Conservation (phyloP, 2,329 filamentous ascomycete genomes). For the Magnaporthiopsis incrustans region DNA sequence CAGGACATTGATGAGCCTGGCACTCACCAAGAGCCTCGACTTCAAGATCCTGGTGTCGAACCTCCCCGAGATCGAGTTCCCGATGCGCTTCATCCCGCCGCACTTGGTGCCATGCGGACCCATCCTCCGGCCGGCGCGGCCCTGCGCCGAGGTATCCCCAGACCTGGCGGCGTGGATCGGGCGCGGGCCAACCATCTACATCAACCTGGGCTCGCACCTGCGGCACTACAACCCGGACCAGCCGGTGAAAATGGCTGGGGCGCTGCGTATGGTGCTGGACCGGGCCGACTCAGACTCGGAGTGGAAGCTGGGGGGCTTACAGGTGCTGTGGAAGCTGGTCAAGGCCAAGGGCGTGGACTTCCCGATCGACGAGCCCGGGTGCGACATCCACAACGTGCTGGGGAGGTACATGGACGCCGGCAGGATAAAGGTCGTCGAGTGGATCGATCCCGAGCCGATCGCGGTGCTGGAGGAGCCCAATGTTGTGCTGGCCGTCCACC, state of each 20-base stretch:
- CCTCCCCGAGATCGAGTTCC: conserved; percentile 23
- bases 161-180: conserved; percentile 35
- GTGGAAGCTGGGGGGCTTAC: conserved; percentile 26
- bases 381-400: conserved; percentile 16
- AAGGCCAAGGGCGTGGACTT: conserved; percentile 2
- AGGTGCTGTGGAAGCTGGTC: conserved; percentile 31
- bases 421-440: conserved; percentile 28
- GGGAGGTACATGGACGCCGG: conserved; percentile 19
- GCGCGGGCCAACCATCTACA: conserved; percentile 33
- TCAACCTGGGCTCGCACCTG: conserved; percentile 38
- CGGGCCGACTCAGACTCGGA: conserved; percentile 13
- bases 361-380: conserved; percentile 2
- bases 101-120: conserved; percentile 38
- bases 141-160: conserved; percentile 28
- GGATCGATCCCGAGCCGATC: conserved; percentile 30
- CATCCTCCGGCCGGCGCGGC: conserved; percentile 30
- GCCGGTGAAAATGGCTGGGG: conserved; percentile 29
- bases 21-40: conserved; percentile 9
- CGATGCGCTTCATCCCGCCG: conserved; percentile 23
- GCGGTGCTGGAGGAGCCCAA: conserved; percentile 27
- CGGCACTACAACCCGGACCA: conserved; percentile 21
- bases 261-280: conserved; percentile 28
- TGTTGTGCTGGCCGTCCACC: conserved; percentile 33
- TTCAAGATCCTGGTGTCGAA: conserved; percentile 16
- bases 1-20: conserved; percentile 13